Percentiles rank a stretch among this genome's conserved stretches.
These are phyloP conservation scores for Pterocarpus macrocarpus DNA, from an alignment of 306 rosid genomes.

Conservation along the genomic window DNA sequence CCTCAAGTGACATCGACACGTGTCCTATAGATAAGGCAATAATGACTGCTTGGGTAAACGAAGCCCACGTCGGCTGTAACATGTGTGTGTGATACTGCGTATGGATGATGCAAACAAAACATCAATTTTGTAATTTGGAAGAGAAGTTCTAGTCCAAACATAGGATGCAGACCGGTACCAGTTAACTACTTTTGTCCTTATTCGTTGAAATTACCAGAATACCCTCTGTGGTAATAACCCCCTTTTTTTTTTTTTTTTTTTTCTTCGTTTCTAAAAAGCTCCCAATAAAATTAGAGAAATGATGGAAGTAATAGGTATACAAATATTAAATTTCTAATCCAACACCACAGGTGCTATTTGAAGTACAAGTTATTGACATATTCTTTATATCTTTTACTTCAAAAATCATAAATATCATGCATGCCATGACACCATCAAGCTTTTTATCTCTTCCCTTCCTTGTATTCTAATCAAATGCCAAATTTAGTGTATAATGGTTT, in stretches of 20 bases:
- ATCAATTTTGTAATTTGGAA: neutral
- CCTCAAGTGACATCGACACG: neutral
- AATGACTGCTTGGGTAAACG: neutral
- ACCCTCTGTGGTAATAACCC: neutral
- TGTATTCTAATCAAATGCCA: too few relatives aligned
- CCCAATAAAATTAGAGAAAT: too few relatives aligned
- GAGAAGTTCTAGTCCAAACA: neutral
- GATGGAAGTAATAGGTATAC: too few relatives aligned
- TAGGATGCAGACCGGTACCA: neutral
- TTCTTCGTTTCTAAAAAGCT: too few relatives aligned
- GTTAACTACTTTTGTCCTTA: neutral
- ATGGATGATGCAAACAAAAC: neutral
- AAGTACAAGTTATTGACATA: too few relatives aligned
- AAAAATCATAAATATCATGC: neutral
- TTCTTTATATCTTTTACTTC: neutral
- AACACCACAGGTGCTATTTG: too few relatives aligned
- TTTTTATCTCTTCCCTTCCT: too few relatives aligned
- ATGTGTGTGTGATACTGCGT: too few relatives aligned
- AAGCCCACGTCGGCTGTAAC: slow-evolving; percentile 6
- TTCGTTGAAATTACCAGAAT: neutral
- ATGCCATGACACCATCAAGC: neutral
- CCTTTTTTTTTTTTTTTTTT: neutral
- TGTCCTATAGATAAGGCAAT: neutral
- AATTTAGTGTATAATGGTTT: neutral
- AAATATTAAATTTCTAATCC: too few relatives aligned